A percentile compares a stretch with the other conserved stretches of the same genome.
phyloP scores from a whole-genome alignment of 2,329 filamentous ascomycete genomes.

The Stylonectria norvegica region DNA sequence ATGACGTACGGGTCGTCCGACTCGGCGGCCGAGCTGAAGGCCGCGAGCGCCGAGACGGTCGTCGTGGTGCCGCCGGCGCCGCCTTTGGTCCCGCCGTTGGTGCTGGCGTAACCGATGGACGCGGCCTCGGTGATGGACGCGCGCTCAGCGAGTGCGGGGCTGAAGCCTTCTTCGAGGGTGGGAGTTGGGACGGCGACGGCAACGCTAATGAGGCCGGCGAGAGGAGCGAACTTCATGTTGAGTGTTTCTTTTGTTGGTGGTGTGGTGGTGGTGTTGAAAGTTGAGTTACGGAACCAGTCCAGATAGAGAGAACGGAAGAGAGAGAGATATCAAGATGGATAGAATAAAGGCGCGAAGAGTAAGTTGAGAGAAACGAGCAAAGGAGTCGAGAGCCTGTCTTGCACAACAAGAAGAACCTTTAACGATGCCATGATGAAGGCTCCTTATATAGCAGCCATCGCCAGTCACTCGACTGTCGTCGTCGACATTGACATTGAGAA shows the following conservation, averaged over 20 bases:
- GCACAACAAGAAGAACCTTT: background rate
- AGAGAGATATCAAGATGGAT: background rate
- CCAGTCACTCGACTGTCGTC: background rate
- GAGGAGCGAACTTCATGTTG: slow-evolving; percentile 33
- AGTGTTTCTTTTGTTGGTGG: background rate
- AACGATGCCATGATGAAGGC: background rate
- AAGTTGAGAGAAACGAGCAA: background rate
- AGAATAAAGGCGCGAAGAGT: background rate
- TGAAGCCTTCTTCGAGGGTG: slow-evolving; percentile 25
- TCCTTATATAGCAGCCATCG: too few species aligned
- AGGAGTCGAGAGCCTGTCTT: background rate
- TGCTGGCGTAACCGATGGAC: slow-evolving; percentile 33
- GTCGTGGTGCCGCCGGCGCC: slow-evolving; percentile 48
- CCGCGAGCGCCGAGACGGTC: slow-evolving; percentile 41
- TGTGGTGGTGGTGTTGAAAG: background rate
- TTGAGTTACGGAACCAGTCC: background rate
- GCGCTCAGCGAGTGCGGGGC: slow-evolving; percentile 31
- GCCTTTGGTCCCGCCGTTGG: slow-evolving; percentile 45
- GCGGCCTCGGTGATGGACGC: slow-evolving; percentile 36
- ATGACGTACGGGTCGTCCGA: slow-evolving; percentile 41
- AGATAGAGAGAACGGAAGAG: background rate
- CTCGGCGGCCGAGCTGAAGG: slow-evolving; percentile 45
- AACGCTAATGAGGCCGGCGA: slow-evolving; percentile 28
- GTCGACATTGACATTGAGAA: background rate
- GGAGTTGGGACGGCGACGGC: slow-evolving; percentile 30